phyloP scores from a whole-genome alignment of 2,329 filamentous ascomycete genomes.

The Botrytis squamosa region DNA sequence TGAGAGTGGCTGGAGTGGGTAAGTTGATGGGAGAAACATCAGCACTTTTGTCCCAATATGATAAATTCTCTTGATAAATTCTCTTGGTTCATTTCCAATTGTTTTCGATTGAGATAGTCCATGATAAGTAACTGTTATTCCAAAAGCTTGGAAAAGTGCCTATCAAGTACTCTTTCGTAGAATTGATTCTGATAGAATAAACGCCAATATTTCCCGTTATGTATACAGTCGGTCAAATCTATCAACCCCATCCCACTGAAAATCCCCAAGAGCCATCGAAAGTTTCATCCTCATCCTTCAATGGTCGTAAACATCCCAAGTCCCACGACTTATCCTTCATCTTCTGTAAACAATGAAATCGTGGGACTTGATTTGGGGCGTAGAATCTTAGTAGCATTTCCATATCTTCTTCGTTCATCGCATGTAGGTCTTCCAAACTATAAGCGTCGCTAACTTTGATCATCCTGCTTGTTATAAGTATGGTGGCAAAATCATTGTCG shows the following conservation, averaged over 20 bases:
- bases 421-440: slow-evolving; percentile 78
- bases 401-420: slow-evolving; percentile 82
- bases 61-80: background rate
- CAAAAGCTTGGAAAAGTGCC: background rate
- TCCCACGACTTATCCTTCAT: slow-evolving; percentile 52
- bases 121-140: background rate
- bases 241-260: slow-evolving; percentile 37
- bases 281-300: slow-evolving; percentile 43
- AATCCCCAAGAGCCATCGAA: slow-evolving; percentile 41
- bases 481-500: slow-evolving; percentile 17
- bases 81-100: background rate
- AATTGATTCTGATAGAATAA: background rate
- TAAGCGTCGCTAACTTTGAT: slow-evolving; percentile 85
- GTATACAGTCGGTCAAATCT: background rate
- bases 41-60: background rate
- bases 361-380: slow-evolving; percentile 52
- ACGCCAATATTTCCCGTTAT: slow-evolving; percentile 7
- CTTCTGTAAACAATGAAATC: slow-evolving; percentile 53
- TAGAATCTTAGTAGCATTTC: slow-evolving; percentile 78
- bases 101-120: background rate
- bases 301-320: slow-evolving; percentile 54
- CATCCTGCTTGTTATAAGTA: slow-evolving; percentile 64
- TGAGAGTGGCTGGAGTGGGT: background rate
- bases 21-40: background rate
- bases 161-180: background rate